These are phyloP conservation scores for Penicillium sp. DNA, from an alignment of 2,329 filamentous ascomycete genomes.

Conservation along the genomic window DNA sequence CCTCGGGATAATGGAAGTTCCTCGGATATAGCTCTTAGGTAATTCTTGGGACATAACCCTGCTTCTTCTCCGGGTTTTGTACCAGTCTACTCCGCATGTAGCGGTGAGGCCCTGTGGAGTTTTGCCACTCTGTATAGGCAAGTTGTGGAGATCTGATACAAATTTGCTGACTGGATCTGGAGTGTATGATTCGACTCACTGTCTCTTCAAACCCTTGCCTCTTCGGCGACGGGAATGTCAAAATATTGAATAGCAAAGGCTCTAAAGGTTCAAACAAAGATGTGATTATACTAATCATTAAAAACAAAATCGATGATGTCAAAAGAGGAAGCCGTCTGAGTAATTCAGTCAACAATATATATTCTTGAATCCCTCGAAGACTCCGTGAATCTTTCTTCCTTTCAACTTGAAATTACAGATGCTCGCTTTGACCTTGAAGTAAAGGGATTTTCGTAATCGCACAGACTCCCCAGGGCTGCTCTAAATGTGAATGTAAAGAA, in stretches of 20 bases:
- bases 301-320: not conserved
- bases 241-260: not conserved
- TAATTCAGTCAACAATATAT: not conserved
- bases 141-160: slow-evolving; percentile 2
- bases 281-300: not conserved
- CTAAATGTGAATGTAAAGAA: not conserved
- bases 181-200: not conserved
- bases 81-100: slow-evolving; percentile 20
- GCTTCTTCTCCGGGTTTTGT: slow-evolving; percentile 14
- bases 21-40: not conserved
- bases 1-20: slow-evolving; percentile 1
- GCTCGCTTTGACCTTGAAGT: not conserved
- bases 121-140: not conserved
- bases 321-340: not conserved
- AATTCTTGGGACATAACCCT: not conserved
- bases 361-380: not conserved
- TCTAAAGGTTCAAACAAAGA: not conserved
- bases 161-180: not conserved
- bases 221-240: not conserved
- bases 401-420: too few species aligned
- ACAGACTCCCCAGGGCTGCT: not conserved
- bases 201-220: not conserved
- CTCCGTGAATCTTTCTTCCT: not conserved
- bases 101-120: slow-evolving; percentile 18
- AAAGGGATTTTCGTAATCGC: not conserved